Evolutionary conservation across 2,329 filamentous ascomycete species (phyloP).

Genomic region (Penicillium paneum): DNA sequence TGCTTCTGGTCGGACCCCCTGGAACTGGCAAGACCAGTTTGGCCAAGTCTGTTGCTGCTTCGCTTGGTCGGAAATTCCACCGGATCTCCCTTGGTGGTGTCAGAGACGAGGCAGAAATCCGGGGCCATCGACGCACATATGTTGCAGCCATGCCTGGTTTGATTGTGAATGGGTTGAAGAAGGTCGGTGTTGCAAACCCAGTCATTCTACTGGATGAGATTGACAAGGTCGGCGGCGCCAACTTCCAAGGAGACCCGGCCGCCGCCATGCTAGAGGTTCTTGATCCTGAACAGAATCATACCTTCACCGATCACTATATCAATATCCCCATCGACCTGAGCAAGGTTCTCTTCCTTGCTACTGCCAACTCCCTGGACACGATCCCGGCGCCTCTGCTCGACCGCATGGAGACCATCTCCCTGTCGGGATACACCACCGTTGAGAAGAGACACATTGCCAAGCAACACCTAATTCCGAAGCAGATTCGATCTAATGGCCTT

Average conservation of each 20-base stretch:
- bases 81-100: slow-evolving; percentile 95
- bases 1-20: slow-evolving; percentile 87
- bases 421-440: slow-evolving; percentile 92
- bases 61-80: slow-evolving; percentile 92
- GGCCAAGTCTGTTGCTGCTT: slow-evolving; percentile 86
- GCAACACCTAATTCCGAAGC: slow-evolving; percentile 92
- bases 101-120: slow-evolving; percentile 92
- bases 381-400: slow-evolving; percentile 92
- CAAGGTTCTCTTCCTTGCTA: slow-evolving; percentile 96
- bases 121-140: slow-evolving; percentile 91
- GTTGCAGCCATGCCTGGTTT: slow-evolving; percentile 98
- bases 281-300: slow-evolving; percentile 94
- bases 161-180: slow-evolving; percentile 89
- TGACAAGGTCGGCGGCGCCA: slow-evolving; percentile 89
- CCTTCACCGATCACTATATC: slow-evolving; percentile 93
- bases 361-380: slow-evolving; percentile 89
- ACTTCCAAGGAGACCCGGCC: slow-evolving; percentile 91
- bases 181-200: slow-evolving; percentile 91
- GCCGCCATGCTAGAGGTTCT: slow-evolving; percentile 97
- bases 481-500: slow-evolving; percentile 86
- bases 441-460: slow-evolving; percentile 95
- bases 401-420: slow-evolving; percentile 92
- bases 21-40: slow-evolving; percentile 95
- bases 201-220: slow-evolving; percentile 97
- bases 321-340: slow-evolving; percentile 93